Evolutionary conservation across 2,329 filamentous ascomycete species (phyloP), one percentile per base, ranked within the genome.

Genomic region (Penicillium sp.): DNA sequence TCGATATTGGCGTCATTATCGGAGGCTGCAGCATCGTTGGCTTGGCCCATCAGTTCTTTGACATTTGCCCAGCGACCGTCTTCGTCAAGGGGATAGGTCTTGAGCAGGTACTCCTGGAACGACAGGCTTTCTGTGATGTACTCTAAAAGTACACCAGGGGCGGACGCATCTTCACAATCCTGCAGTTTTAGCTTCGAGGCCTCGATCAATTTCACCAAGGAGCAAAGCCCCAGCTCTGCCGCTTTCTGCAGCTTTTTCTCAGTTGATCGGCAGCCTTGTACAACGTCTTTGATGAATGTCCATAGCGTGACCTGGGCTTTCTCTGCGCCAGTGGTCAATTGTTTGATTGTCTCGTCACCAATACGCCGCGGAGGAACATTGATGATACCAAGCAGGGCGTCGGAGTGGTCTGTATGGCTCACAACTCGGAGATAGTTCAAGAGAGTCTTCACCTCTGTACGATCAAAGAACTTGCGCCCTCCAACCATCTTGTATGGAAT

Each of bases 401-500:
- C 93, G 66, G 93, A 96, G 71, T 96, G 93, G 47, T 90, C 84
- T 1, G 92, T 91, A 62, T 96, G 89, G 69, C 91, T 86, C 35
- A 97, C 87, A 3, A 96, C 89, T 35, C 92, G 86, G 14, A 98
- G 81, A 72, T 99, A 98, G 72, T 97, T 92, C 4, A 98, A 77
- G 0, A 98, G 73, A 6, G 92, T 83, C 73, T 95, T 96, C 70
- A 98, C 89, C 73, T 99, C 94, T 3, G 87, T 84, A 53, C 95
- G 87, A 66, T 99, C 95, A 69, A 96, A 98, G 73, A 99, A 99
- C 59, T 91, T 90, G 62, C 87, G 86, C 2, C 95, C 94, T 68
- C 89, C 94, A 53, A 98, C 88, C 93, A 98, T 97, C 51, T 87
- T 87, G 75, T 98, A 99, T 0, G 92, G 84, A 41, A 98, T 87